Percentiles rank a stretch among this genome's conserved stretches.
Evolutionary conservation across 2,329 filamentous ascomycete genomes (phyloP).

Genomic region (Aureobasidium namibiae): DNA sequence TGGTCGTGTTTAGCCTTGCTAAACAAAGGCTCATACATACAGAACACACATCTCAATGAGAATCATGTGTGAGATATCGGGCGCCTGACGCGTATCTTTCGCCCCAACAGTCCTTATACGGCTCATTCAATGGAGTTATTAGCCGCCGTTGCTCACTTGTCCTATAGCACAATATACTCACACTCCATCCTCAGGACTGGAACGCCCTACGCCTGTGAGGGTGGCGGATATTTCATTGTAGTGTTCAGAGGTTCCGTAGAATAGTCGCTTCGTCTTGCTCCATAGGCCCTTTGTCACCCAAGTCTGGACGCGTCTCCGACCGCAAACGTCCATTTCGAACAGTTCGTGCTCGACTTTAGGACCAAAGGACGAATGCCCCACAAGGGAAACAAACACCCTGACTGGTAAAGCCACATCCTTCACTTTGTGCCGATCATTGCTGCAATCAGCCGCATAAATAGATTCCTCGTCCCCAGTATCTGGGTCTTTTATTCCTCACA

Average conservation of each 20-base stretch:
- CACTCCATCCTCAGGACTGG: neutral
- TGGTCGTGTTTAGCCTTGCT: neutral
- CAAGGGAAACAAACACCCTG: neutral
- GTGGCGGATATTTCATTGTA: constrained; percentile 4
- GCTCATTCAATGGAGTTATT: neutral
- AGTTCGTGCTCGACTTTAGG: neutral
- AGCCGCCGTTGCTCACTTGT: neutral
- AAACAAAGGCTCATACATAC: neutral
- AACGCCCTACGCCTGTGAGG: neutral
- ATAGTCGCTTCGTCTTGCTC: neutral
- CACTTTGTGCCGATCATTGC: neutral
- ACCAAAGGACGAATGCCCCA: neutral
- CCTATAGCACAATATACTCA: neutral
- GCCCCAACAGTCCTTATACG: neutral
- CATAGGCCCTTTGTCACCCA: neutral
- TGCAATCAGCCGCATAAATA: constrained; percentile 13
- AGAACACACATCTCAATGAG: neutral
- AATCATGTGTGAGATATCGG: neutral
- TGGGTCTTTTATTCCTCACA: constrained; percentile 6
- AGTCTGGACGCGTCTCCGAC: neutral
- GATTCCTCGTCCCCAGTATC: constrained; percentile 9
- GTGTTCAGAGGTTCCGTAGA: neutral
- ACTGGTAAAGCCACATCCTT: neutral
- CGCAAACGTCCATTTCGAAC: neutral
- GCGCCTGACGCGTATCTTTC: neutral